Evolutionary conservation across 495 filamentous ascomycete species (phyloP), one percentile per base, ranked within the genome.

Genomic region (Daldinia loculata): DNA sequence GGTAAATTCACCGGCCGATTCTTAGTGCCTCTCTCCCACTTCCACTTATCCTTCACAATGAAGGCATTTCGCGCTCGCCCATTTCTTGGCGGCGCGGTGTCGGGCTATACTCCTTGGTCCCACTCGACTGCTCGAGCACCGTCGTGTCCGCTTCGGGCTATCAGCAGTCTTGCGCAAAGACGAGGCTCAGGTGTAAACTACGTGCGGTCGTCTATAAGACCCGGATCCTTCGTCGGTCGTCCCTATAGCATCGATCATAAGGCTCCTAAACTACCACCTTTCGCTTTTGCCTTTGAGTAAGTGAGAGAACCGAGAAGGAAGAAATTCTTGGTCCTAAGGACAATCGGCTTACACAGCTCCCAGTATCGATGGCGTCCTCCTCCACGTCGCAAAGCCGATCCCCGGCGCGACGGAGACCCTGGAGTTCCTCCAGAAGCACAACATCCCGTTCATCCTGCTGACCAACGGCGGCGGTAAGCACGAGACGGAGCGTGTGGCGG

Each of bases 291-390:
- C 15, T 94, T 96, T 75, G 93, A 96, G 91, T 94, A 86, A 78
- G 86, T 82, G 22, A 59, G 19, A 38, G 9, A 15, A 43, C 12
- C 3, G 22, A 43, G 4, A n/a, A 39, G 26, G 5, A 29, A 27
- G 26, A 4, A 27, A 29, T 29, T 6, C 27, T 29, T 26, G 14
- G 11, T 43, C 27, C 8, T 41, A 8, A 7, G 36, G 38, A 15
- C 22, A 63, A 19, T 9, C 24, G 30, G 41, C 60, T 70, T 53
- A 62, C 71, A 66, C 66, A 51, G 43, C 32, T 58, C 27, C 24
- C 58, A 97, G 93, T 78, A 97, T 98, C 75, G 95, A 99, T 77
- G 96, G 96, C 66, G 96, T 99, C 27, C 90, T 99, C 19, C 85
- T 97, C n/a, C 93, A 94, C 76, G 89, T 90, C 69, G 88, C 90